phyloP scores from a whole-genome alignment of 495 filamentous ascomycete genomes.

The Penicilliopsis zonata region DNA sequence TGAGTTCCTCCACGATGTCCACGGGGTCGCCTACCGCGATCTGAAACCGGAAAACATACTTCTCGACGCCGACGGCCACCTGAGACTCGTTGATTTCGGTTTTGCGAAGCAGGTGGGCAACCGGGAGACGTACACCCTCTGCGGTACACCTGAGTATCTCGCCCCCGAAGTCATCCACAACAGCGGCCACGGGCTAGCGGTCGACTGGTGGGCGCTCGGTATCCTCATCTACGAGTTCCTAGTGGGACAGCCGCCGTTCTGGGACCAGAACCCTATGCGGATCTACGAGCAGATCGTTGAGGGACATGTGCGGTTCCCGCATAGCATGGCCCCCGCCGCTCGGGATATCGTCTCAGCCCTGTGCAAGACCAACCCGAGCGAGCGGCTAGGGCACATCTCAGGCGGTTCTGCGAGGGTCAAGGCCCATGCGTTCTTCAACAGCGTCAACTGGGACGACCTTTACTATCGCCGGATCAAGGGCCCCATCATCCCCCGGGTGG shows the following conservation, averaged over 20 bases:
- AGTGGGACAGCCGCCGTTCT: constrained; percentile 93
- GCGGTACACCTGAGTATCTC: constrained; percentile 93
- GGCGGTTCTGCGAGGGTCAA: constrained; percentile 77
- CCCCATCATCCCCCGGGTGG: constrained; percentile 75
- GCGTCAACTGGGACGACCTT: constrained; percentile 77
- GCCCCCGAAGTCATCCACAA: constrained; percentile 95
- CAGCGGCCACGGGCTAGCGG: constrained; percentile 85
- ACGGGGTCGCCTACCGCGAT: constrained; percentile 86
- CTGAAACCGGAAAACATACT: constrained; percentile 95
- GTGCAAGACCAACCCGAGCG: constrained; percentile 80
- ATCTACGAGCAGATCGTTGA: constrained; percentile 67
- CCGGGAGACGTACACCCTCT: constrained; percentile 85
- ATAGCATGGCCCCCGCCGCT: constrained; percentile 56
- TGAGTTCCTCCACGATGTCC: constrained; percentile 75
- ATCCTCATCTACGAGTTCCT: constrained; percentile 95
- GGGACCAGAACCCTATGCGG: constrained; percentile 90
- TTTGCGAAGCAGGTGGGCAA: constrained; percentile 65
- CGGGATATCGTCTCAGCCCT: constrained; percentile 75
- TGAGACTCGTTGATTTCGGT: constrained; percentile 97
- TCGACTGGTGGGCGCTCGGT: constrained; percentile 99
- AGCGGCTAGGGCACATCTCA: constrained; percentile 78
- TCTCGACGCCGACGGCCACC: constrained; percentile 81
- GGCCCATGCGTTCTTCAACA: constrained; percentile 73
- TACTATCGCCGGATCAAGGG: constrained; percentile 58
- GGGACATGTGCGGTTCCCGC: constrained; percentile 25